Evolutionary conservation across 2,329 filamentous ascomycete species (phyloP).

Genomic region (Huntiella decipiens): DNA sequence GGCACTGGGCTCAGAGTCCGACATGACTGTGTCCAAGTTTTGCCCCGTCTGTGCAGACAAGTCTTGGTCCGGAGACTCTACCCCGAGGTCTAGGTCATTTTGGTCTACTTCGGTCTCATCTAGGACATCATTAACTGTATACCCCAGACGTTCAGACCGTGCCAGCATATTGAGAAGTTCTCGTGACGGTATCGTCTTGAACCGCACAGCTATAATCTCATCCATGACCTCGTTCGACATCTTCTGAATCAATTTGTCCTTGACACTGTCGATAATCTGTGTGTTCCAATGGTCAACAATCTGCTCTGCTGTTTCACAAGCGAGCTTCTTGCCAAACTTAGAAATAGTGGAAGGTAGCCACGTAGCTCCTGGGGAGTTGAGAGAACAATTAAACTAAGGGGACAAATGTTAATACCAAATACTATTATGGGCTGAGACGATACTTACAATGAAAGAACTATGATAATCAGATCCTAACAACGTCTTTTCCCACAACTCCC

Average conservation of each 20-base stretch:
- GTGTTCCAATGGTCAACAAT: slow-evolving; percentile 18
- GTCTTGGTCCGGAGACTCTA: background rate
- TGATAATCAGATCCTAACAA: slow-evolving; percentile 28
- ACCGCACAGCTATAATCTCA: slow-evolving; percentile 29
- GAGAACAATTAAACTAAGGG: too few species aligned
- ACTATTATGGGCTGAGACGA: too few species aligned
- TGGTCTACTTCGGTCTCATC: slow-evolving; percentile 17
- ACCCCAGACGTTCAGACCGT: slow-evolving; percentile 36
- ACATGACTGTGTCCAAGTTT: too few species aligned
- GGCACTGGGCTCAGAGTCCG: too few species aligned
- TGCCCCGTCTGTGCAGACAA: too few species aligned
- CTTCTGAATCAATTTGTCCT: slow-evolving; percentile 31
- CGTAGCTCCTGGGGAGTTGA: too few species aligned
- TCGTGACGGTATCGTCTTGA: slow-evolving; percentile 34
- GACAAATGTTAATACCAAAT: too few species aligned
- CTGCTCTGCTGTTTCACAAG: slow-evolving; percentile 22
- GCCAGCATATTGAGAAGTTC: slow-evolving; percentile 38
- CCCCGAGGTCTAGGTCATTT: slow-evolving; percentile 18
- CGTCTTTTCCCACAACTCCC: slow-evolving; percentile 27
- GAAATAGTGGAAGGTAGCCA: slow-evolving; percentile 15
- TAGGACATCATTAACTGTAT: slow-evolving; percentile 15
- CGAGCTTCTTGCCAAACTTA: slow-evolving; percentile 28
- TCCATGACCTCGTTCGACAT: slow-evolving; percentile 29
- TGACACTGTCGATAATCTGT: slow-evolving; percentile 25
- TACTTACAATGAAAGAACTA: slow-evolving; percentile 25